phyloP scores from a whole-genome alignment of 305 asterid genomes.

The Rubia peregrina region DNA sequence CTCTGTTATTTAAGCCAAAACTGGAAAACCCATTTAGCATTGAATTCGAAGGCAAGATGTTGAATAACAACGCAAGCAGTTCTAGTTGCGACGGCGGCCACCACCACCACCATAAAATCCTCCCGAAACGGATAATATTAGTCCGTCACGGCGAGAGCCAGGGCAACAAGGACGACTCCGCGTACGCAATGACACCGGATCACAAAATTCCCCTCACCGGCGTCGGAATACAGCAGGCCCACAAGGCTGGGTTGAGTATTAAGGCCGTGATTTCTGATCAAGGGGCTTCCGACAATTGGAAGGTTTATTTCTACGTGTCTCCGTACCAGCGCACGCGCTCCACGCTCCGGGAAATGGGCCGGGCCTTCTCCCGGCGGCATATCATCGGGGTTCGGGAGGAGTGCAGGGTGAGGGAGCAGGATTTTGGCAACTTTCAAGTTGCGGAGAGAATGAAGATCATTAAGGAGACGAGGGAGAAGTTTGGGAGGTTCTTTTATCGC shows the following conservation, averaged over 20 bases:
- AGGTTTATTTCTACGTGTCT: conserved; percentile 56
- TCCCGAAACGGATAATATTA: conserved; percentile 59
- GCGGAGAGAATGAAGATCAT: conserved; percentile 43
- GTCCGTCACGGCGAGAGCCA: conserved; percentile 60
- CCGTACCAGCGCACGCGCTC: conserved; percentile 56
- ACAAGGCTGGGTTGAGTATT: conserved; percentile 36
- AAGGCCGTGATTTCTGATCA: conserved; percentile 24
- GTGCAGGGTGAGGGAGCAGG: conserved; percentile 67
- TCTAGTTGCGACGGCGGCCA: neutral
- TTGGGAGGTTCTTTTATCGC: conserved; percentile 58
- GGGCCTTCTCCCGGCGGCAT: conserved; percentile 31
- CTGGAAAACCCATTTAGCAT: neutral
- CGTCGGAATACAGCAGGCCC: conserved; percentile 45
- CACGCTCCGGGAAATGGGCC: conserved; percentile 49
- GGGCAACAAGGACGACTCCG: conserved; percentile 32
- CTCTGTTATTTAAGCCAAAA: neutral
- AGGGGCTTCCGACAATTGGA: conserved; percentile 28
- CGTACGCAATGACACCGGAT: conserved; percentile 33
- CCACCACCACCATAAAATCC: conserved; percentile 17
- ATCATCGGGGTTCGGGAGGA: conserved; percentile 62
- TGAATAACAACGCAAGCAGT: neutral
- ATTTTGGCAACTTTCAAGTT: conserved; percentile 63
- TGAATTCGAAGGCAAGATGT: neutral
- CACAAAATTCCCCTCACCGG: conserved; percentile 37
- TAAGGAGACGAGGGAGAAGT: conserved; percentile 47